A percentile compares a stretch with the other conserved stretches of the same genome.
These are phyloP conservation scores for Pseudomassariella vexata DNA, from an alignment of 2,329 filamentous ascomycete genomes.

Conservation along the genomic window DNA sequence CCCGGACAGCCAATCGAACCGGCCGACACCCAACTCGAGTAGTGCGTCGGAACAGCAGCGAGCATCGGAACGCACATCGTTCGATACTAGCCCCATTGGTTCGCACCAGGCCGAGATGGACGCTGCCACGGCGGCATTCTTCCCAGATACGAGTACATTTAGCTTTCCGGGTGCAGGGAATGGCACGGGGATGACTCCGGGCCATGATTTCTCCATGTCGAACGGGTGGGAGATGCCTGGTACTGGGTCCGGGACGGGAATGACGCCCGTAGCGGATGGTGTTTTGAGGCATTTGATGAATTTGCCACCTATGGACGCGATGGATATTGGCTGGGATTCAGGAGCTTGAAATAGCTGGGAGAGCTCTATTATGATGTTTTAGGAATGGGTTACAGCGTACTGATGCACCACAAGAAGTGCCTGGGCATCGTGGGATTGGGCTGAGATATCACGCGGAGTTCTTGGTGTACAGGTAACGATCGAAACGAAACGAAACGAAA, in stretches of 20 bases:
- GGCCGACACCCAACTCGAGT: slow-evolving; percentile 57
- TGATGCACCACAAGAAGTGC: too few relatives aligned
- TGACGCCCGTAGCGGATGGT: slow-evolving; percentile 49
- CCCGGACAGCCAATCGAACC: slow-evolving; percentile 40
- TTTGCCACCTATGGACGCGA: slow-evolving; percentile 53
- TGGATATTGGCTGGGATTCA: slow-evolving; percentile 44
- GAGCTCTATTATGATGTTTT: too few relatives aligned
- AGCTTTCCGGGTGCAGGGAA: slow-evolving; percentile 19
- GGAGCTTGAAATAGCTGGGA: too few relatives aligned
- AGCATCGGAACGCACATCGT: slow-evolving; percentile 40
- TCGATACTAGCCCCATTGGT: slow-evolving; percentile 45
- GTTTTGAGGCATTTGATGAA: slow-evolving; percentile 50
- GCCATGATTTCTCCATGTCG: slow-evolving; percentile 26
- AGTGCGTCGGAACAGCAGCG: slow-evolving; percentile 36
- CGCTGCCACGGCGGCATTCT: slow-evolving; percentile 31
- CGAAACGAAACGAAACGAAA: too few relatives aligned
- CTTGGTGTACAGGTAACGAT: too few relatives aligned
- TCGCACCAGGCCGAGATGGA: slow-evolving; percentile 34
- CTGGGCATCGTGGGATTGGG: too few relatives aligned
- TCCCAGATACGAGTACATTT: slow-evolving; percentile 32
- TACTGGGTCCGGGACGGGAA: slow-evolving; percentile 34
- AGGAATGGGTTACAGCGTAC: too few relatives aligned
- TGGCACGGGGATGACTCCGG: slow-evolving; percentile 26
- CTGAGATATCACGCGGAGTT: too few relatives aligned
- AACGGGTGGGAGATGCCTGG: slow-evolving; percentile 41